Base-by-base conservation (phyloP, 768 basidiomycete genomes). In the Russula compacta region DNA sequence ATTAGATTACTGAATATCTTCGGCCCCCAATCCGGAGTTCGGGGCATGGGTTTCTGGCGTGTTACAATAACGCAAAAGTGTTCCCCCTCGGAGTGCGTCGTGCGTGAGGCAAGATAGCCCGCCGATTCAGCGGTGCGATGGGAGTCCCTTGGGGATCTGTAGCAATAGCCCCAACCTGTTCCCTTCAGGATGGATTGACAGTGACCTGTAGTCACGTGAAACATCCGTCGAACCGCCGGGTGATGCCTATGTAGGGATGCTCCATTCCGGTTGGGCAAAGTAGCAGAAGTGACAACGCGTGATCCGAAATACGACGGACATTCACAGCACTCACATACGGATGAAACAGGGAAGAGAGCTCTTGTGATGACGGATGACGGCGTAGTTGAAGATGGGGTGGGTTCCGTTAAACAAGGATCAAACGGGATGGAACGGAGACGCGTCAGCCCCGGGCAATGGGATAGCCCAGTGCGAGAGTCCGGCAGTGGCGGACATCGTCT, bases 391-490 rank as follows among this genome's bases (percentile, higher is more conserved):
- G 19, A 51, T 44, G 32, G 40, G 33, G 40, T 14, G 7, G 32
- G 32, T 11, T 58, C 61, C 56, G 56, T 44, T 42, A 19, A 39
- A 42, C 19, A 35, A 36, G 52, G 61, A 62, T 58, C 55, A 51
- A 49, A 44, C 32, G 49, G 50, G 32, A 19, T 42, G 32, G 33
- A 39, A 32, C 43, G 33, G n/a, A 6, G 10, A 6, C 14, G 11
- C 38, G 6, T 21, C 35, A 5, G 19, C n/a, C 24, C 29, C 9
- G 8, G 49, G 29, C 51, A 53, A 53, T 50, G 53, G 21, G 40
- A 42, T 24, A 48, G 35, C 24, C 36, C 15, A 32, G 32, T 32
- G 33, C 17, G 35, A 38, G 40, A 36, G 36, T 42, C 44, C 56
- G 61, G 12, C 44, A 10, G 39, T 17, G 10, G 47, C 52, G 61